Base-by-base conservation (phyloP, 163 green algal species). In the Coccomyxa subellipsoidea region DNA sequence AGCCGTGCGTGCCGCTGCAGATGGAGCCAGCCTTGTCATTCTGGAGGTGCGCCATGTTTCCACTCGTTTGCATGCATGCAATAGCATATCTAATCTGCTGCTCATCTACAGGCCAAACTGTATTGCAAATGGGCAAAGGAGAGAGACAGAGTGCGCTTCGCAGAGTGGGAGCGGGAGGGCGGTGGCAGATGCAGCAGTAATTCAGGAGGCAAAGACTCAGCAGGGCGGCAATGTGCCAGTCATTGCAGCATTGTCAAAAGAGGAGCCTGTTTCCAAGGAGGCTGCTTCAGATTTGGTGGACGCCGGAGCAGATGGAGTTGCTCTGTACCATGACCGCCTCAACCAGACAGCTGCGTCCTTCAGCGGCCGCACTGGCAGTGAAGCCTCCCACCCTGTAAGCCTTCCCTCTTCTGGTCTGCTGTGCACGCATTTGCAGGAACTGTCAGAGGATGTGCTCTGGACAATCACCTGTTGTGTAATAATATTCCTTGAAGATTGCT, bases 11-110 rank as follows among this genome's bases (percentile, higher is more conserved):
- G 95, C 95, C 8, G 92, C 93, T 4, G 91, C 91, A 34, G 95
- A 98, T 34, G 96, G 96, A 12, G 94, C 96, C 27, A 96, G 92
- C 83, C 89, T 98, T 27, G 80, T 99, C 38, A 66, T 99, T 5
- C 71, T 98, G 18, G 69, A 89, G 78, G 76, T 85, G n/a, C 23
- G 75, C 47, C 4, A 12, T 12, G 47, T 12, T 59, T 12, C 47
- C 47, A 12, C 23, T 8, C 47, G 3, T 18, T 59, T 59, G 23
- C 47, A 59, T 59, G 47, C 47, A 59, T 59, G 47, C 47, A 59
- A 18, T n/a, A n/a, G n/a, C n/a, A n/a, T n/a, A n/a, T n/a, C n/a
- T n/a, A n/a, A n/a, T n/a, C n/a, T n/a, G n/a, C n/a, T n/a, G n/a
- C n/a, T n/a, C n/a, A n/a, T n/a, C n/a, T n/a, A n/a, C n/a, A n/a